Base-by-base conservation (phyloP, 179 eudicot genomes). In the Beta macrorhiza region DNA sequence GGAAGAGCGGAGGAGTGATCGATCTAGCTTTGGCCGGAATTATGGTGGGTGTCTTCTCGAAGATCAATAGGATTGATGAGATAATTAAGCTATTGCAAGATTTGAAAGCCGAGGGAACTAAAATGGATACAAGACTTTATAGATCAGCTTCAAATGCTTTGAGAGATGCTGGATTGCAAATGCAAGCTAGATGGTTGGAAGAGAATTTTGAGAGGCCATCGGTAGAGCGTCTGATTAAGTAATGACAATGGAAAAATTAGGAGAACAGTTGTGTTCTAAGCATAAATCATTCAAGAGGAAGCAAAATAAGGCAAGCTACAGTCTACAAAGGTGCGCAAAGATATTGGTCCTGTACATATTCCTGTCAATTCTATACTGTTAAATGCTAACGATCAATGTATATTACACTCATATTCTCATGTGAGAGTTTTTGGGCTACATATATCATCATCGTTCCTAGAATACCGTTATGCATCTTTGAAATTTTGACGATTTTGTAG, bases 21-120 rank as follows among this genome's bases (percentile, higher is more conserved):
- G 99, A 96, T 73, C 77, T 88, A 82, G 97, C 92, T 6, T 82
- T 96, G 97, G 99, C 90, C 0, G 98, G 97, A 37, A 87, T 92
- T 4, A 96, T 96, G 99, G 99, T 96, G 14, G 86, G 93, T 6
- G 92, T 96, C 0, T 89, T 88, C 84, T 96, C 99, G 0, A 96
- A 94, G 89, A 84, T 76, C 59, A 94, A 85, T 71, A 76, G 90
- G 59, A 79, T 91, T 0, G 93, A 96, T 72, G 93, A 92, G 78
- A 80, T 94, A 84, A 91, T 96, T 37, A 89, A 87, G 84, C 90
- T 96, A 20, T 77, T 96, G 90, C 92, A 87, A 77, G 91, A 91
- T 83, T 86, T 94, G 93, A 92, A 88, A 68, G 80, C 72, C 0
- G 88, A 94, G 37, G 96, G 93, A 78, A 87, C 87, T 17, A 78